Evolutionary conservation across 805 yeast species (phyloP), one percentile per base, ranked within the genome.

Genomic region (Barnettozyma populi): DNA sequence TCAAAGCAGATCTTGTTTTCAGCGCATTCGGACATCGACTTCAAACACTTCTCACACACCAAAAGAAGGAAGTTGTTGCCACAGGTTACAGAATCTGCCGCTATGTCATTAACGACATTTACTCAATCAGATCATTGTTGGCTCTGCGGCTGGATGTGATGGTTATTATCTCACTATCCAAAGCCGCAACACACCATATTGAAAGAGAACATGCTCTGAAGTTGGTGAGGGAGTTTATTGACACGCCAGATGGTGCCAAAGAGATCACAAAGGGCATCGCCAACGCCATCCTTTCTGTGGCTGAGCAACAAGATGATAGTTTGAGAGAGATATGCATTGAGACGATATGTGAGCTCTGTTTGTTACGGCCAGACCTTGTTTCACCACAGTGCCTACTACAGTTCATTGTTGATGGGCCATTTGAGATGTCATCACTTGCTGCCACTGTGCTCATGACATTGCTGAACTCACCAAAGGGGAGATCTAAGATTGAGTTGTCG

Each of bases 181-280:
- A 80, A 44, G 83, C 80, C 20, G 67, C 73, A 34, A 63, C 78
- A 2, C 65, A 59, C 48, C 74, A 79, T 21, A 64, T 79, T 2
- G 96, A 90, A 57, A 75, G 90, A 50, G 83, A 80, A 41, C 89
- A 90, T 57, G 94, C 95, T 0, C 58, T 92, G 29, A 85, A 84
- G 56, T 67, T 89, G 23, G 66, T 89, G 0, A 71, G 97, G 25
- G 69, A 74, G 29, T 79, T 86, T 48, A 57, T 86, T 2, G 81
- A 75, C 36, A 68, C 80, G 2, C 73, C 72, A 2, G 68, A 61
- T 60, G 92, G 89, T 2, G 65, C 72, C 7, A 63, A 69, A 20
- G 75, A 72, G 54, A 58, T 86, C 16, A 73, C 82, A 0, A 70
- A 76, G 16, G 90, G 90, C 0, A 73, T 87, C 3, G 73, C 86